A percentile compares a stretch with the other conserved stretches of the same genome.
phyloP scores from a whole-genome alignment of 331 rosid species.

The Pyrus hybrid region DNA sequence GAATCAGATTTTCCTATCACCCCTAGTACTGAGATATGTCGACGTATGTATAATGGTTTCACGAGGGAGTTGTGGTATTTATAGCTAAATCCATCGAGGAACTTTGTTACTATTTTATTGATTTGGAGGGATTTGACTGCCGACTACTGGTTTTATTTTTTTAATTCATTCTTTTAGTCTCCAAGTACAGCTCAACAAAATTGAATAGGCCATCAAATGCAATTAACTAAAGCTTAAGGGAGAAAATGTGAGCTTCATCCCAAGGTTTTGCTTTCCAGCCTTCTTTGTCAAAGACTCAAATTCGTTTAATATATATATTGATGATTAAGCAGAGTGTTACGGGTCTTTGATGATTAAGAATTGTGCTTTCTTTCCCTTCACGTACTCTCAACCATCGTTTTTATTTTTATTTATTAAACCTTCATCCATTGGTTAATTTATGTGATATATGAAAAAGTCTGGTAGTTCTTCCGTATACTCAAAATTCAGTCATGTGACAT shows the following conservation, averaged over 20 bases:
- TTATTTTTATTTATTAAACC: too few relatives aligned
- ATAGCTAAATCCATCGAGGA: conserved; percentile 8
- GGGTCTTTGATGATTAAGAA: background rate
- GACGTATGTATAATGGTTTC: background rate
- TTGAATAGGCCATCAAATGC: conserved; percentile 21
- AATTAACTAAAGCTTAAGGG: background rate
- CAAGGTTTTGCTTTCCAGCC: background rate
- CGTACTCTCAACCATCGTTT: background rate
- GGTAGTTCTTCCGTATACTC: too few relatives aligned
- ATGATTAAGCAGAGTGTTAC: background rate
- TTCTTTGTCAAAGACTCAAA: background rate
- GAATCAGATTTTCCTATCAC: background rate
- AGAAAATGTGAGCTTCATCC: background rate
- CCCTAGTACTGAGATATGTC: background rate
- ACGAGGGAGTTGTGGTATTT: conserved; percentile 15
- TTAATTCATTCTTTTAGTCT: background rate
- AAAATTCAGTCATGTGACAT: too few relatives aligned
- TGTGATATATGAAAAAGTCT: too few relatives aligned
- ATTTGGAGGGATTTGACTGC: conserved; percentile 29
- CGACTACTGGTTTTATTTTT: background rate
- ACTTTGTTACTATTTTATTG: background rate
- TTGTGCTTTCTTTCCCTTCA: background rate
- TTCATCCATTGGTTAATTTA: too few relatives aligned
- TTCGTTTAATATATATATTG: background rate
- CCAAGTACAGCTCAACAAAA: background rate